phyloP scores from a whole-genome alignment of 495 filamentous ascomycete species.

The Chaetomium cochliodes region DNA sequence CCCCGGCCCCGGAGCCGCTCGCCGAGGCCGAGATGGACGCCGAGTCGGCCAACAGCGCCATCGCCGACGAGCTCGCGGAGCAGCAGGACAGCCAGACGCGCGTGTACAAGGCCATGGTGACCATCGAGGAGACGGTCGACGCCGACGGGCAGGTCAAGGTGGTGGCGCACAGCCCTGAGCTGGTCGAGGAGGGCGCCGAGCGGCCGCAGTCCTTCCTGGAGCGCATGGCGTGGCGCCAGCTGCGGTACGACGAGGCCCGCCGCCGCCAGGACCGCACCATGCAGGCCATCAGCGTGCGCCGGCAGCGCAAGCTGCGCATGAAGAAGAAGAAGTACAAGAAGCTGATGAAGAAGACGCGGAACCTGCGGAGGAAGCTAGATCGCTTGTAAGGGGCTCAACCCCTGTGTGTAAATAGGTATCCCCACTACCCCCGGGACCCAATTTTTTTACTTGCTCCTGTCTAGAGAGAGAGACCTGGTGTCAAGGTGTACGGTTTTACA shows the following conservation, averaged over 20 bases:
- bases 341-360: slow-evolving; percentile 88
- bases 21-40: slow-evolving; percentile 41
- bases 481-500: slow-evolving; percentile 1
- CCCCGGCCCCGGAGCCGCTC: slow-evolving; percentile 67
- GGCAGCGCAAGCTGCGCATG: slow-evolving; percentile 92
- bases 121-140: slow-evolving; percentile 73
- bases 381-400: slow-evolving; percentile 40
- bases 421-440: slow-evolving; percentile 1
- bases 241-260: slow-evolving; percentile 48
- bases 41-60: slow-evolving; percentile 31
- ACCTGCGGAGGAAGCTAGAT: slow-evolving; percentile 83
- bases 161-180: slow-evolving; percentile 50
- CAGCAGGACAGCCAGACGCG: slow-evolving; percentile 49
- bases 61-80: slow-evolving; percentile 38
- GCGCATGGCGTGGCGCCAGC: slow-evolving; percentile 51
- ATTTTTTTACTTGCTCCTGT: slow-evolving; percentile 18
- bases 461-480: slow-evolving; percentile 17
- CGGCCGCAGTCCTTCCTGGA: slow-evolving; percentile 49
- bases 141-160: slow-evolving; percentile 64
- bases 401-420: slow-evolving; percentile 35
- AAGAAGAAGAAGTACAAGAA: slow-evolving; percentile 99
- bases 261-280: slow-evolving; percentile 44
- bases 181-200: slow-evolving; percentile 43
- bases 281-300: slow-evolving; percentile 77
- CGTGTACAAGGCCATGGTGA: slow-evolving; percentile 75